Percentiles rank a stretch among this genome's conserved stretches.
These are phyloP conservation scores for Passiflora organensis DNA, from an alignment of 345 rosid genomes.

Conservation along the genomic window DNA sequence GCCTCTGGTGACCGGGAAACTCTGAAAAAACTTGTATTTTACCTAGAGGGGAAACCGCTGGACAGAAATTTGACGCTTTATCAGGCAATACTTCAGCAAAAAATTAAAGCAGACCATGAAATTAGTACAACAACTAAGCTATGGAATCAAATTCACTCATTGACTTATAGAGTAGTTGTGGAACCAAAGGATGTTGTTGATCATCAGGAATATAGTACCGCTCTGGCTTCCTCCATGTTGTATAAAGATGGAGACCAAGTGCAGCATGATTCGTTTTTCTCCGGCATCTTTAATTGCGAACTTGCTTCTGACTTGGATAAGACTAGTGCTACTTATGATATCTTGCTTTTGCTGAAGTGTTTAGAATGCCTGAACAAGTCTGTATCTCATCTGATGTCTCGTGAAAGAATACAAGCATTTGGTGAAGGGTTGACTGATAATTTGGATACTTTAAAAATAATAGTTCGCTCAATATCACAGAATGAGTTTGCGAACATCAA, in stretches of 20 bases:
- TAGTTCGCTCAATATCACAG: slow-evolving; percentile 45
- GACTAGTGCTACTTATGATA: slow-evolving; percentile 52
- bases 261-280: slow-evolving; percentile 38
- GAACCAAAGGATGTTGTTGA: slow-evolving; percentile 25
- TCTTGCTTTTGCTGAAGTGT: slow-evolving; percentile 67
- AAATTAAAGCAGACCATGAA: slow-evolving; percentile 51
- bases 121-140: slow-evolving; percentile 38
- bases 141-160: slow-evolving; percentile 55
- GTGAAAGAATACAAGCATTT: slow-evolving; percentile 54
- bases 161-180: slow-evolving; percentile 52
- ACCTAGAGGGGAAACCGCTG: slow-evolving; percentile 58
- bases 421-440: slow-evolving; percentile 55
- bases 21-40: slow-evolving; percentile 49
- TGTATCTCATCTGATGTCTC: slow-evolving; percentile 61
- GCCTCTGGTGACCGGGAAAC: slow-evolving; percentile 30
- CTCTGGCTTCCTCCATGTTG: slow-evolving; percentile 13
- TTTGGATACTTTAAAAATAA: slow-evolving; percentile 57
- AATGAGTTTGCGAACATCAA: slow-evolving; percentile 67
- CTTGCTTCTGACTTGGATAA: slow-evolving; percentile 48
- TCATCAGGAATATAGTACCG: slow-evolving; percentile 19
- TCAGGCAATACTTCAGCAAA: slow-evolving; percentile 75
- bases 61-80: slow-evolving; percentile 53
- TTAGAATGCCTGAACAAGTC: slow-evolving; percentile 65
- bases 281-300: slow-evolving; percentile 45
- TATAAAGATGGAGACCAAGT: slow-evolving; percentile 21